Percentiles rank a stretch among this genome's conserved stretches.
Conservation (phyloP, 768 basidiomycete genomes). For the Ramaria rubella region DNA sequence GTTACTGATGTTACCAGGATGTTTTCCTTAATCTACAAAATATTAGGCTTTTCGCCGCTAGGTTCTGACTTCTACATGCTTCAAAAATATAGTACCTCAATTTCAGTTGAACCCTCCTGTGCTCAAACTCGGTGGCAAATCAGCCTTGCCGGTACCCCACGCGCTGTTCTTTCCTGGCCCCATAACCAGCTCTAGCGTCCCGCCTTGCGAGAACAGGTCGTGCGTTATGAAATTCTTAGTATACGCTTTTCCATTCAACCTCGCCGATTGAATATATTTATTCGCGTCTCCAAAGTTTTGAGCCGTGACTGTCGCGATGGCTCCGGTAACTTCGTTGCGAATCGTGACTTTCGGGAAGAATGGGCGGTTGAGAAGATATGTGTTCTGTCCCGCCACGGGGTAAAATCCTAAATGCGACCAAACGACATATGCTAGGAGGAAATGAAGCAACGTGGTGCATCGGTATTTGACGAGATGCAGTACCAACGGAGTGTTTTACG, state of each 20-base stretch:
- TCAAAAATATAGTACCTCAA: neutral
- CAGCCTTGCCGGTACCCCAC: slow-evolving; percentile 12
- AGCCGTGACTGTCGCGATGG: slow-evolving; percentile 9
- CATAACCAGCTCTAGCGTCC: slow-evolving; percentile 14
- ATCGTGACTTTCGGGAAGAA: slow-evolving; percentile 14
- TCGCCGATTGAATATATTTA: slow-evolving; percentile 17
- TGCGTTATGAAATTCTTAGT: slow-evolving; percentile 17
- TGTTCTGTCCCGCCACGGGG: slow-evolving; percentile 14
- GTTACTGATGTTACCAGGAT: no score
- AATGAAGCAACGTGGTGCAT: neutral
- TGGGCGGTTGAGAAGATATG: slow-evolving; percentile 15
- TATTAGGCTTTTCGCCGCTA: no score
- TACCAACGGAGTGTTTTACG: neutral
- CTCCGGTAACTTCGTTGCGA: slow-evolving; percentile 11
- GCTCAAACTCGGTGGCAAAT: slow-evolving; percentile 13
- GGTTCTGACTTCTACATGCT: no score
- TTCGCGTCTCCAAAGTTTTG: slow-evolving; percentile 15
- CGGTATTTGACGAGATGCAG: neutral
- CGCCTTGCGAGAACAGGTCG: slow-evolving; percentile 13
- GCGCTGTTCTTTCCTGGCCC: slow-evolving; percentile 7
- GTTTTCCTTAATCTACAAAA: no score
- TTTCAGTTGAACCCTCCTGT: slow-evolving; percentile 4
- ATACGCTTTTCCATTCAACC: slow-evolving; percentile 13
- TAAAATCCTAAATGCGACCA: slow-evolving; percentile 15
- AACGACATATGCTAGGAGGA: slow-evolving; percentile 11